These are phyloP conservation scores for Sextonia rubra DNA, from an alignment of 164 flowering plant genomes.

Conservation along the genomic window DNA sequence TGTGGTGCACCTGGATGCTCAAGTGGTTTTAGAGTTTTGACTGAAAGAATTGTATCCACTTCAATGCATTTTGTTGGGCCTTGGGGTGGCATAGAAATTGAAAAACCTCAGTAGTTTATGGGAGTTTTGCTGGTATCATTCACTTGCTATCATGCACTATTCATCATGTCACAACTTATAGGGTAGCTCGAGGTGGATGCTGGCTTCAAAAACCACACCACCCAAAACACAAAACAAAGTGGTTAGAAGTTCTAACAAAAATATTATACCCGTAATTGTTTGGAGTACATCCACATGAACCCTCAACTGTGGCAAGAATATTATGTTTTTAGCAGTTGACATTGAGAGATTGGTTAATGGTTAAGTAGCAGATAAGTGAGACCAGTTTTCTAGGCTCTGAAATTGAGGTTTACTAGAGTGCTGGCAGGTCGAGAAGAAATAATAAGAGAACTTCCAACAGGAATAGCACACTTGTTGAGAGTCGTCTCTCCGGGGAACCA, in stretches of 20 bases:
- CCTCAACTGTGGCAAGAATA: too few species aligned
- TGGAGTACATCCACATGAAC: too few species aligned
- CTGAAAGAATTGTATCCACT: background rate
- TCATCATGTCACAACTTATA: too few species aligned
- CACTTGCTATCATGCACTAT: background rate
- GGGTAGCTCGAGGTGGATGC: too few species aligned
- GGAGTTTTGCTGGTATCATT: background rate
- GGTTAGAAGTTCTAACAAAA: too few species aligned
- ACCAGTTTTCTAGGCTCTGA: background rate
- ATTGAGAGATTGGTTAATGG: background rate
- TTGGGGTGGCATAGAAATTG: background rate
- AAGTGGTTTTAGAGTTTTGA: background rate
- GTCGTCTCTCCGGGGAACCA: too few species aligned
- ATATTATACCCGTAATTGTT: too few species aligned
- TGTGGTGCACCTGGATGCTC: too few species aligned
- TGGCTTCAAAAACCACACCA: too few species aligned
- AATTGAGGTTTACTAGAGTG: background rate
- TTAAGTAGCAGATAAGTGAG: background rate
- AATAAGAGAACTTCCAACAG: background rate
- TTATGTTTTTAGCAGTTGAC: too few species aligned
- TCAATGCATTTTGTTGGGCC: background rate
- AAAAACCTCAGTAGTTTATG: background rate
- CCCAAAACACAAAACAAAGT: too few species aligned
- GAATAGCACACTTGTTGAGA: background rate
- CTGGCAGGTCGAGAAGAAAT: background rate